Evolutionary conservation across 2,329 filamentous ascomycete species (phyloP).

Genomic region (Blumeria graminis): DNA sequence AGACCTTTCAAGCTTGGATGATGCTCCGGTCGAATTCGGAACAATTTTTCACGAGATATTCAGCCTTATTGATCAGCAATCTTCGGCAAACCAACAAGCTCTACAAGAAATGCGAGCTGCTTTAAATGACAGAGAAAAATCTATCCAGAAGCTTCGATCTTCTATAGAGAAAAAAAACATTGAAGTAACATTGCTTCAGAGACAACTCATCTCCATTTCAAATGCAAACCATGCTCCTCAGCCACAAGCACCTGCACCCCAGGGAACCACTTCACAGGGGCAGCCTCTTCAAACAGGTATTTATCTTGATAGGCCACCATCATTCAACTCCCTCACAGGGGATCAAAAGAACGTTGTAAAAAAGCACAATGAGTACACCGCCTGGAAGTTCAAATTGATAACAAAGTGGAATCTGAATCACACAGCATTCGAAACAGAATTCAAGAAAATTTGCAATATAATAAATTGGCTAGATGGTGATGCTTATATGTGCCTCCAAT

Average conservation of each 20-base stretch:
- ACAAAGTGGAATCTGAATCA: not conserved
- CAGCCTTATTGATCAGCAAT: not conserved
- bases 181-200: not conserved
- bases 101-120: not conserved
- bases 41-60: not conserved
- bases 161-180: not conserved
- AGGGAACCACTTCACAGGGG: not conserved
- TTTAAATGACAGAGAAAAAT: conserved; percentile 1
- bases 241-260: not conserved
- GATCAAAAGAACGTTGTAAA: not conserved
- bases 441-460: not conserved
- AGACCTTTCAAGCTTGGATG: not conserved
- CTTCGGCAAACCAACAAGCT: not conserved
- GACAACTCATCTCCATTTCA: not conserved
- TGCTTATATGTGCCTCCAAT: not conserved
- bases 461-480: not conserved
- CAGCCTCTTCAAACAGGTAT: not conserved
- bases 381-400: not conserved
- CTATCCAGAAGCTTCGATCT: not conserved
- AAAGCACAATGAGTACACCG: not conserved
- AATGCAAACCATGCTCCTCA: not conserved
- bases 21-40: not conserved
- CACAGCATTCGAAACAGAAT: not conserved
- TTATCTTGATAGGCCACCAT: not conserved
- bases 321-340: not conserved